phyloP scores from a whole-genome alignment of 345 rosid genomes.

The Mallotus nudiflorus region DNA sequence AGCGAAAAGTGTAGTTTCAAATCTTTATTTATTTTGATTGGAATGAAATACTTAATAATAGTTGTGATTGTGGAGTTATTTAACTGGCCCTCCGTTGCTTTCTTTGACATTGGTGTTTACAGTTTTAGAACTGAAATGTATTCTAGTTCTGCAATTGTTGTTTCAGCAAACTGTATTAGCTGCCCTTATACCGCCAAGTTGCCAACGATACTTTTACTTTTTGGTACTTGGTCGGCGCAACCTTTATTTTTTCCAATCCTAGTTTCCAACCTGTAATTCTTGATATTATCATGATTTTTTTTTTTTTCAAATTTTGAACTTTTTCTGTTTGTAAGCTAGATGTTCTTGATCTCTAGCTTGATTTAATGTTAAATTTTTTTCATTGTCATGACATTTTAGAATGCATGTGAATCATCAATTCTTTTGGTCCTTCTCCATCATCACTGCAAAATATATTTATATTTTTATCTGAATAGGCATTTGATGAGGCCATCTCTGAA shows the following conservation, averaged over 20 bases:
- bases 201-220: too few species aligned
- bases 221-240: not conserved
- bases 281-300: not conserved
- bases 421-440: not conserved
- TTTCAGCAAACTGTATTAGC: not conserved
- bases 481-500: slow-evolving; percentile 97
- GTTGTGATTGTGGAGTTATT: not conserved
- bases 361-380: not conserved
- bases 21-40: not conserved
- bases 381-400: not conserved
- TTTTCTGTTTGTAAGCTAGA: not conserved
- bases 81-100: not conserved
- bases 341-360: too few species aligned
- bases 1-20: not conserved
- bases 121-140: not conserved
- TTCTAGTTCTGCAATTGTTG: not conserved
- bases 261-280: not conserved
- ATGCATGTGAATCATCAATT: not conserved
- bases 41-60: not conserved
- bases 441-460: not conserved
- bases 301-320: too few species aligned
- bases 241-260: not conserved
- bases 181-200: not conserved
- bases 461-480: slow-evolving; percentile 53
- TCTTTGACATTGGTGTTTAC: not conserved